These are phyloP conservation scores for Aspergillus hortae DNA, from an alignment of 2,329 filamentous ascomycete species.

Conservation along the genomic window DNA sequence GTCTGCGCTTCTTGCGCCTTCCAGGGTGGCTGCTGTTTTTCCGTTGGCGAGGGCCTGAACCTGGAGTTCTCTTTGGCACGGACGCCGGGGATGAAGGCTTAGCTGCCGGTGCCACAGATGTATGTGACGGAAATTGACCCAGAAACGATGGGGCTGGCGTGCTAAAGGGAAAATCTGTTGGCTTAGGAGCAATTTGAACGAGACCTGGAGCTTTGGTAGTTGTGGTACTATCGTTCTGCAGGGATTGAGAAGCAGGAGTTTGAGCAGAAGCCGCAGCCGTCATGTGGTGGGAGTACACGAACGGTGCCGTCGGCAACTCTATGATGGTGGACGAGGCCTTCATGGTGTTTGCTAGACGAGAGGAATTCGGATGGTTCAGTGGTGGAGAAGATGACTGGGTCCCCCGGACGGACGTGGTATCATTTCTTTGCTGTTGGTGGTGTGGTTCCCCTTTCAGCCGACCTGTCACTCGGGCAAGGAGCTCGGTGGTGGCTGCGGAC, in stretches of 20 bases:
- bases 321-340: conserved; percentile 23
- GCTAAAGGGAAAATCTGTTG: neutral
- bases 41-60: conserved; percentile 14
- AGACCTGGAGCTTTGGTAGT: conserved; percentile 5
- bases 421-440: conserved; percentile 10
- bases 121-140: conserved; percentile 3
- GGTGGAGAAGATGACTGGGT: conserved; percentile 4
- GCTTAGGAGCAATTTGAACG: conserved; percentile 9
- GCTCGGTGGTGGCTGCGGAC: conserved; percentile 24
- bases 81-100: conserved; percentile 3
- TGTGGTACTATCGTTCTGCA: neutral
- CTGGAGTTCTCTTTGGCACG: conserved; percentile 6
- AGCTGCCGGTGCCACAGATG: conserved; percentile 2
- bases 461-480: conserved; percentile 22
- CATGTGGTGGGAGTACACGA: conserved; percentile 15
- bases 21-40: conserved; percentile 11
- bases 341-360: conserved; percentile 11
- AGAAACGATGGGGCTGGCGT: neutral
- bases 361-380: conserved; percentile 5
- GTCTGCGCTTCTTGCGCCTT: conserved; percentile 23
- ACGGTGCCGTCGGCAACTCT: conserved; percentile 22
- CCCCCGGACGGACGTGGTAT: conserved; percentile 11
- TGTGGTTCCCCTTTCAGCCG: conserved; percentile 13
- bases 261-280: conserved; percentile 9
- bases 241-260: neutral